Conservation (phyloP, 208 protist genomes). For the Leishmania turanica region DNA sequence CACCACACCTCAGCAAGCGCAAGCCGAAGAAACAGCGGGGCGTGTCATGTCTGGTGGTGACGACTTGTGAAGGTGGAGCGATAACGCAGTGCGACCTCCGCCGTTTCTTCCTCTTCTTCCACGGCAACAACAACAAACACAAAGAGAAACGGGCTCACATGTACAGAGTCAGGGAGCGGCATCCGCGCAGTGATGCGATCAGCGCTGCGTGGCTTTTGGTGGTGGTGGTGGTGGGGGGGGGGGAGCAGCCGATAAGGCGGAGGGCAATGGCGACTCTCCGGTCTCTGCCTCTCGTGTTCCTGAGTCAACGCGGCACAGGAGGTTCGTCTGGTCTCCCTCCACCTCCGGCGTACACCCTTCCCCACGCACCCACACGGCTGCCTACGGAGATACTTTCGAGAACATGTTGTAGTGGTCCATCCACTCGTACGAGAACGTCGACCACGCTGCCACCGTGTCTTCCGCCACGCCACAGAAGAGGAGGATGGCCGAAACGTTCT, state of each 20-base stretch:
- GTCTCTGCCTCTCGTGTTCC: neutral
- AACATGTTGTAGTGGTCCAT: constrained; percentile 91
- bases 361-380: no score
- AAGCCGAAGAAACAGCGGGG: neutral
- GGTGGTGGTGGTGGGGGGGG: no score
- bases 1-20: neutral
- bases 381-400: constrained; percentile 46
- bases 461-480: constrained; percentile 50
- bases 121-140: no score
- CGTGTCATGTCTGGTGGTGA: neutral
- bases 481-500: constrained; percentile 69
- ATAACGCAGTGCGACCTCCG: neutral
- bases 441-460: constrained; percentile 41
- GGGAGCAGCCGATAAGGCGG: no score
- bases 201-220: neutral
- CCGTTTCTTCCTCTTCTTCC: neutral
- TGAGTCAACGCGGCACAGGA: neutral
- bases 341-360: neutral
- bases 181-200: no score
- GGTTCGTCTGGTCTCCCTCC: neutral
- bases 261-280: neutral
- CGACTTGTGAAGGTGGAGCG: neutral
- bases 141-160: neutral
- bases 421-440: constrained; percentile 61
- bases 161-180: neutral